These are phyloP conservation scores for Aspergillus funiculosus DNA, from an alignment of 495 filamentous ascomycete species.

Conservation along the genomic window DNA sequence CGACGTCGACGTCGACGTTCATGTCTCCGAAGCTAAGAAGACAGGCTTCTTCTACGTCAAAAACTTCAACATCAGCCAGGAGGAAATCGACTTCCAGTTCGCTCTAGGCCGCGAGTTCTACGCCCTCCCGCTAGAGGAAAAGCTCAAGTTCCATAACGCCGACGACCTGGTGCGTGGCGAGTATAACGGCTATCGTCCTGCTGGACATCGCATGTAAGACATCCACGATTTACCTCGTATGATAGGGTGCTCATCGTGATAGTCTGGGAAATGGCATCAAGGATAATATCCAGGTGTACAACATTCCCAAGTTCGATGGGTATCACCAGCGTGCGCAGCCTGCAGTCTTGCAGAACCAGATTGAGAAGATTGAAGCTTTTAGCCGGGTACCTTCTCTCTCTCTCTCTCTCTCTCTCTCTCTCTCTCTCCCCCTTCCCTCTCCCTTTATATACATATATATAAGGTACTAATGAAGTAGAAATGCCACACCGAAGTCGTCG, in stretches of 20 bases:
- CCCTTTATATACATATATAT: no score
- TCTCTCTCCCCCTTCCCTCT: not conserved
- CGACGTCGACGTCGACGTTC: not conserved
- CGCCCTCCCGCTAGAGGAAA: slow-evolving; percentile 50
- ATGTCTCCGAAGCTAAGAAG: slow-evolving; percentile 24
- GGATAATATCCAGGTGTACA: slow-evolving; percentile 49
- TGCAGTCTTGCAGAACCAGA: slow-evolving; percentile 25
- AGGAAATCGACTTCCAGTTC: slow-evolving; percentile 52
- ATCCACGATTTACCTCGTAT: no score
- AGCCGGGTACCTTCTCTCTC: slow-evolving; percentile 26
- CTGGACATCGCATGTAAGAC: slow-evolving; percentile 39
- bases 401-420: no score
- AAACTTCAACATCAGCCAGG: slow-evolving; percentile 50
- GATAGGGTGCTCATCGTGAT: not conserved
- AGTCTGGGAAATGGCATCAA: slow-evolving; percentile 42
- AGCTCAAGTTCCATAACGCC: slow-evolving; percentile 42
- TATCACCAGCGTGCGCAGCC: slow-evolving; percentile 39
- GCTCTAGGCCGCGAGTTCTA: slow-evolving; percentile 51
- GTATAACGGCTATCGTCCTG: slow-evolving; percentile 42
- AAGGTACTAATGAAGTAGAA: no score
- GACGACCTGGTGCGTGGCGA: slow-evolving; percentile 29
- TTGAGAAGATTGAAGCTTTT: slow-evolving; percentile 37
- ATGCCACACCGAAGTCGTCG: slow-evolving; percentile 45
- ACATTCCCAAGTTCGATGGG: slow-evolving; percentile 47
- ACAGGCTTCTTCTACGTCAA: slow-evolving; percentile 52